Percentiles rank a stretch among this genome's conserved stretches.
Conservation (phyloP, 345 rosid genomes). For the Pelargonium nanum region DNA sequence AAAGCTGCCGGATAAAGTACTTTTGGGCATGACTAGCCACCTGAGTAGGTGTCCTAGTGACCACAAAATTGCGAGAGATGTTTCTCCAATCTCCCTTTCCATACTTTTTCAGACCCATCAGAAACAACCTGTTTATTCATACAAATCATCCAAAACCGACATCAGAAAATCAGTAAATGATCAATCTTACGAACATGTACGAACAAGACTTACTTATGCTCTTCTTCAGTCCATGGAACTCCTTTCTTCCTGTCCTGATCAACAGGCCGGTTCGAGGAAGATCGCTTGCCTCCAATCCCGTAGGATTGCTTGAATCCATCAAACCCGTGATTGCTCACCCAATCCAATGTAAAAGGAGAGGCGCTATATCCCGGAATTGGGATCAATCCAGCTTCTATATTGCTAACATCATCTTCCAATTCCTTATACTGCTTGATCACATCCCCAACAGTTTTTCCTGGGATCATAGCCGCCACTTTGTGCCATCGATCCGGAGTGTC, state of each 20-base stretch:
- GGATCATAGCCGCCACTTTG: constrained; percentile 49
- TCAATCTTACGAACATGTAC: background rate
- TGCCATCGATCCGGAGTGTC: constrained; percentile 63
- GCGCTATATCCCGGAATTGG: constrained; percentile 48
- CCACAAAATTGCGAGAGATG: constrained; percentile 71
- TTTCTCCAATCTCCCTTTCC: constrained; percentile 99
- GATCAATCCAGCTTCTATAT: constrained; percentile 57
- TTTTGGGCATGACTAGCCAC: constrained; percentile 98
- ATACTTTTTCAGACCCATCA: constrained; percentile 85
- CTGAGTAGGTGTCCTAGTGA: constrained; percentile 79
- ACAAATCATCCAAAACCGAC: background rate
- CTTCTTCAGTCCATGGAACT: constrained; percentile 98
- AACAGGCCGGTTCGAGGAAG: constrained; percentile 34
- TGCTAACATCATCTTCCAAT: constrained; percentile 54
- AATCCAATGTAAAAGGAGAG: constrained; percentile 47
- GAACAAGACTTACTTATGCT: constrained; percentile 54
- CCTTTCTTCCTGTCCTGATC: constrained; percentile 97
- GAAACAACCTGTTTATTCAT: constrained; percentile 51
- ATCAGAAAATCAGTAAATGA: background rate
- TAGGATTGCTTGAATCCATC: constrained; percentile 45
- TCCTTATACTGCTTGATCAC: constrained; percentile 51
- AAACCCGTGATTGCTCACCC: constrained; percentile 28
- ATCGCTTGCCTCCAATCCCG: constrained; percentile 54
- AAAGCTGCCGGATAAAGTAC: constrained; percentile 84
- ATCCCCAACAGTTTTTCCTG: constrained; percentile 57